These are phyloP conservation scores for Anthracocystis panici-leucophaei DNA, from an alignment of 1,284 basidiomycete species.

Conservation along the genomic window DNA sequence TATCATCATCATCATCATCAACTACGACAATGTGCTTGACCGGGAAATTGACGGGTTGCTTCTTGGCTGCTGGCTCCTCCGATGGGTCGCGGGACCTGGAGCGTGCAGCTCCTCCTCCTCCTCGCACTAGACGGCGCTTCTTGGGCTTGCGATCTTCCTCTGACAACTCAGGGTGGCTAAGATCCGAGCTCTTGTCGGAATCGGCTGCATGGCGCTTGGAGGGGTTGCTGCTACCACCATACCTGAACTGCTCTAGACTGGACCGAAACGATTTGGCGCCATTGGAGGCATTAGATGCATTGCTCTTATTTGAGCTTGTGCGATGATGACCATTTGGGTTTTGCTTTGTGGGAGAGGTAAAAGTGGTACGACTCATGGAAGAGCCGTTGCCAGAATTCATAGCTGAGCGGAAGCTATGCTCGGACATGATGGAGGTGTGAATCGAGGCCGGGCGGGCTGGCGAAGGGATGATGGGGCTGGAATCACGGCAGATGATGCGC, in stretches of 20 bases:
- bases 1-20: conserved; percentile 17
- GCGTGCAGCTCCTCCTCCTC: conserved; percentile 30
- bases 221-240: conserved; percentile 7
- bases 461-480: conserved; percentile 33
- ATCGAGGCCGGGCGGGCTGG: neutral
- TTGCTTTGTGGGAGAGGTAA: conserved; percentile 14
- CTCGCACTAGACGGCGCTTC: conserved; percentile 43
- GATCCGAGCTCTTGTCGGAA: conserved; percentile 45
- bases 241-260: conserved; percentile 45
- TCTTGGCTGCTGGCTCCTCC: conserved; percentile 11
- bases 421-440: conserved; percentile 15
- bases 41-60: neutral
- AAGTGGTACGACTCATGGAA: conserved; percentile 34
- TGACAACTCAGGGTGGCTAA: conserved; percentile 35
- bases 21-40: conserved; percentile 9
- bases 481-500: conserved; percentile 38
- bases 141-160: conserved; percentile 38
- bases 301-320: conserved; percentile 11
- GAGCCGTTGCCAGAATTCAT: conserved; percentile 33
- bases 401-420: conserved; percentile 35
- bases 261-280: conserved; percentile 20
- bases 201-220: conserved; percentile 15
- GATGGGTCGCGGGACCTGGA: conserved; percentile 20
- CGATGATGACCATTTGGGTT: conserved; percentile 8
- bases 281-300: conserved; percentile 1